Evolutionary conservation across 1,284 basidiomycete species (phyloP), one percentile per base, ranked within the genome.

Genomic region (Melampsora larici-populina): DNA sequence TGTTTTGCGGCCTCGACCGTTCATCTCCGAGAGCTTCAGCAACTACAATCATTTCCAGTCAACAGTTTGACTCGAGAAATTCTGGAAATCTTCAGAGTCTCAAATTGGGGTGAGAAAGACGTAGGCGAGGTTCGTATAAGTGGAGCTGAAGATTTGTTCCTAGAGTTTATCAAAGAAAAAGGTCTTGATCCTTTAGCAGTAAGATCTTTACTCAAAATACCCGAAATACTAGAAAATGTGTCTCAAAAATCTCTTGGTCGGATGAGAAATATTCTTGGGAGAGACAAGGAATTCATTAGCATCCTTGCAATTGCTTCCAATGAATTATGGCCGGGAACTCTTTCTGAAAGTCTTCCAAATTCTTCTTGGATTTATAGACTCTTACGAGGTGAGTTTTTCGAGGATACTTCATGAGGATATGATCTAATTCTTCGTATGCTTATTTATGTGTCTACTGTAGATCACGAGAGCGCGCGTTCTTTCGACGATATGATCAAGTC

Each of bases 51-150:
- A 55, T 55, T 26, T 21, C 24, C 51, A 17, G 51, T 7, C 15
- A 55, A 55, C 51, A 55, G 21, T 55, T 17, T 55, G 51, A 21
- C 18, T 55, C 51, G 51, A 55, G 51, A 55, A 55, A 21, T 55
- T 55, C 51, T 55, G 51, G 51, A 55, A 21, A 21, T 55, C 51
- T 55, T 65, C 17, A 65, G 63, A 33, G 63, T 65, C 29, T 31
- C 29, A 24, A 65, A 65, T 65, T 65, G 63, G 36, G 63, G 63
- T 7, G 63, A 13, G 63, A 65, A 65, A 65, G 26, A 40, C 7
- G 63, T 65, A 21, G 63, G 26, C 17, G 63, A 31, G 7, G 63
- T 21, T 24, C 26, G 36, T 7, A 21, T 29, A 9, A 65, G 63
- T 65, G 63, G 11, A 17, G 51, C 24, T 21, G 51, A 55, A 55